Conservation (phyloP, 179 eudicot species). For the Beta macrorhiza region DNA sequence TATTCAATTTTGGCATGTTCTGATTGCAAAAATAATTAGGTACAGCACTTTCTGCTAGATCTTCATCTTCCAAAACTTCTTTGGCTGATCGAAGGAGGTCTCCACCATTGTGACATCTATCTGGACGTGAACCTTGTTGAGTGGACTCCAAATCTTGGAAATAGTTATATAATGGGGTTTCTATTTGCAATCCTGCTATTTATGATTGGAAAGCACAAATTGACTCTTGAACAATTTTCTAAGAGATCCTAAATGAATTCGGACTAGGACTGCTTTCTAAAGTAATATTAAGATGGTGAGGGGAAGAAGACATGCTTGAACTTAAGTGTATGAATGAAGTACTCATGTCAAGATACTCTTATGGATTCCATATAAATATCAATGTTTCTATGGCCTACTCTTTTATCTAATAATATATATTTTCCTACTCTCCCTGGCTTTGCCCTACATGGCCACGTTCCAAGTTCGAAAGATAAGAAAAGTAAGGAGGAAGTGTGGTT, state of each 20-base stretch:
- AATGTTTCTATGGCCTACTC: too few relatives aligned
- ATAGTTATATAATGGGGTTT: background rate
- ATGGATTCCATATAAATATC: too few relatives aligned
- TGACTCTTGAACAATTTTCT: background rate
- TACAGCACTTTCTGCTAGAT: background rate
- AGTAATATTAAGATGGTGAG: too few relatives aligned
- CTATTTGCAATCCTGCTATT: background rate
- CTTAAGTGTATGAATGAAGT: too few relatives aligned
- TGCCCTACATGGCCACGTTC: too few relatives aligned
- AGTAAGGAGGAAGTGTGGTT: background rate
- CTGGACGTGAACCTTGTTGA: background rate
- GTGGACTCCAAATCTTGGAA: background rate
- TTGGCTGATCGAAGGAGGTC: background rate
- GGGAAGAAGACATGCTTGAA: too few relatives aligned
- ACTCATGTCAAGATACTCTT: too few relatives aligned
- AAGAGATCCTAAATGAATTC: background rate
- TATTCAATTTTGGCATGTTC: background rate
- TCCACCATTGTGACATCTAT: too few relatives aligned
- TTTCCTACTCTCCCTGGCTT: too few relatives aligned
- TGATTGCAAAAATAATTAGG: background rate
- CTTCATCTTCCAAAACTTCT: background rate
- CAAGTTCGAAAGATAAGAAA: too few relatives aligned
- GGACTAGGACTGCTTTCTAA: too few relatives aligned
- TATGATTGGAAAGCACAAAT: background rate
- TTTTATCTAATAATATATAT: too few relatives aligned